Conservation (phyloP, 768 basidiomycete species). For the Pulveroboletus sp. region DNA sequence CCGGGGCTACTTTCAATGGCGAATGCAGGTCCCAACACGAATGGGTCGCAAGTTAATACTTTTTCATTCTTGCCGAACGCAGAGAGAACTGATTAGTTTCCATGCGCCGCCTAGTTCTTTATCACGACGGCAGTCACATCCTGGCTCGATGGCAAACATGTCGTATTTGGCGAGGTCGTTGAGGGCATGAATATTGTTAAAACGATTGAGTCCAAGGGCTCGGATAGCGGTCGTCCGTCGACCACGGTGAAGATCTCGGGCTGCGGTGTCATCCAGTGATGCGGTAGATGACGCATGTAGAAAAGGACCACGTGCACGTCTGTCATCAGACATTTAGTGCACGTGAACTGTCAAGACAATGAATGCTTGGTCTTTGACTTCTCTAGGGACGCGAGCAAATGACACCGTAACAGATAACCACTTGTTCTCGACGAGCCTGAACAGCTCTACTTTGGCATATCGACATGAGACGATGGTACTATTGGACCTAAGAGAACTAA, state of each 20-base stretch:
- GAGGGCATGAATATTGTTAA: no score
- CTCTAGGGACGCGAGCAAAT: neutral
- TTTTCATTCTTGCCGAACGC: neutral
- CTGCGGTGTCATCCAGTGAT: slow-evolving; percentile 46
- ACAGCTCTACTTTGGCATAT: no score
- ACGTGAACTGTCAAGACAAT: slow-evolving; percentile 7
- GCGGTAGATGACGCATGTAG: neutral
- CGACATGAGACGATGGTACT: no score
- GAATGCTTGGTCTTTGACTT: neutral
- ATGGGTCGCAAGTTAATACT: slow-evolving; percentile 61
- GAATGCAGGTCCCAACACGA: slow-evolving; percentile 78
- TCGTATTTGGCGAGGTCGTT: slow-evolving; percentile 51
- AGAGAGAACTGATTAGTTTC: neutral
- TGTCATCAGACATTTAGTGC: no score
- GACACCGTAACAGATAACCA: no score
- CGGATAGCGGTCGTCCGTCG: slow-evolving; percentile 25
- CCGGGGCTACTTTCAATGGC: slow-evolving; percentile 80
- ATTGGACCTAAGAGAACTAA: no score
- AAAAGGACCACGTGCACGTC: neutral
- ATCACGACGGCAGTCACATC: slow-evolving; percentile 68
- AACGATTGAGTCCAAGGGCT: no score
- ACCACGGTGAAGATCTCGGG: slow-evolving; percentile 47
- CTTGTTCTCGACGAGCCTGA: no score
- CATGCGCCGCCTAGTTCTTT: slow-evolving; percentile 49
- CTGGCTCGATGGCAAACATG: slow-evolving; percentile 48